Conservation (phyloP, 305 asterid species). For the Fraxinus paxiana region DNA sequence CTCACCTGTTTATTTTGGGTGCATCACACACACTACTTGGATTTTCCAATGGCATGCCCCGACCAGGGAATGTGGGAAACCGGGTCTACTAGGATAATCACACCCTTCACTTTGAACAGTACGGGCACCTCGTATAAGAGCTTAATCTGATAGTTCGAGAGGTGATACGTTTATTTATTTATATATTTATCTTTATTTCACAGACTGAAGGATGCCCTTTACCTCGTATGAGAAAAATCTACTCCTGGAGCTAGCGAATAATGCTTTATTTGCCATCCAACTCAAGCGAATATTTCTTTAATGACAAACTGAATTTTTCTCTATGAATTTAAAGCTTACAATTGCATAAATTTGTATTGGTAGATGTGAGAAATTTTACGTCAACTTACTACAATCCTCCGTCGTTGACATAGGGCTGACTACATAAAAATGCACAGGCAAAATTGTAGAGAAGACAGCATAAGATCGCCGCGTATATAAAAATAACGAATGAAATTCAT, state of each 20-base stretch:
- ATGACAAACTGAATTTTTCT: not conserved
- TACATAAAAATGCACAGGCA: not conserved
- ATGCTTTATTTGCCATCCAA: not conserved
- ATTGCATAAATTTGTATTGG: not conserved
- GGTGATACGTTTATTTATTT: not conserved
- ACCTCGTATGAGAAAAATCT: not conserved
- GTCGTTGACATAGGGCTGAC: not conserved
- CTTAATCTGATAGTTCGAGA: not conserved
- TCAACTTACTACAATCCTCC: not conserved
- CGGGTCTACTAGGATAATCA: not conserved
- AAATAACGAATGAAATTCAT: not conserved
- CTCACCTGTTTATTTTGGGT: constrained; percentile 9
- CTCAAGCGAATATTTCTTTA: not conserved
- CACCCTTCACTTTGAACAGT: not conserved
- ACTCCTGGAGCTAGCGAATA: not conserved
- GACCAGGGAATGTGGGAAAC: constrained; percentile 1
- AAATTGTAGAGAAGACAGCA: not conserved
- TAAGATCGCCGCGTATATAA: not conserved
- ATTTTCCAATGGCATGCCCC: constrained; percentile 2
- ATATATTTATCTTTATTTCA: not conserved
- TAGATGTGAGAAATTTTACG: not conserved
- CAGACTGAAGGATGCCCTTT: not conserved
- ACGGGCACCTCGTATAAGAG: not conserved
- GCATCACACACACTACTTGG: not conserved
- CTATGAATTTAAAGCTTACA: not conserved